Conservation (phyloP, 768 basidiomycete genomes). For the Lyophyllum atratum region DNA sequence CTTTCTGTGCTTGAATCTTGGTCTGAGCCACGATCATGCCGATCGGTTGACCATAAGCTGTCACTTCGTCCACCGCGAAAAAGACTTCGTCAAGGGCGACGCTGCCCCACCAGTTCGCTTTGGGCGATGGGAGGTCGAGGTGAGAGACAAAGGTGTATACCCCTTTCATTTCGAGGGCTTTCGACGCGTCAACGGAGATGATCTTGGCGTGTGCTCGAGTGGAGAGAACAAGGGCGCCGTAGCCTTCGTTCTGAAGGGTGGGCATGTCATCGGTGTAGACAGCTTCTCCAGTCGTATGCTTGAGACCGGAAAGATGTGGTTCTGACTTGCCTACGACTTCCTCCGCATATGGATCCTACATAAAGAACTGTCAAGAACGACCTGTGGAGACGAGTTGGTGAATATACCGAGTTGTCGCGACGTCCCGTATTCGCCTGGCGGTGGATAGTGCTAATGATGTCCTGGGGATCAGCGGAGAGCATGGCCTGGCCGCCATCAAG, state of each 20-base stretch:
- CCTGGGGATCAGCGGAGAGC: not conserved
- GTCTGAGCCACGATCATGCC: constrained; percentile 16
- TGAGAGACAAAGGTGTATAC: constrained; percentile 13
- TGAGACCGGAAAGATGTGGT: constrained; percentile 18
- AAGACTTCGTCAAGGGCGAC: constrained; percentile 15
- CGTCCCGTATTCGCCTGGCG: constrained; percentile 8
- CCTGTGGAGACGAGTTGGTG: not conserved
- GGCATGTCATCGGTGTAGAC: constrained; percentile 19
- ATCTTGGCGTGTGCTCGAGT: constrained; percentile 13
- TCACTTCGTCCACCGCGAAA: constrained; percentile 15
- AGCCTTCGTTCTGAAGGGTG: constrained; percentile 8
- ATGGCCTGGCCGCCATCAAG: not conserved
- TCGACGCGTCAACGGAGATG: constrained; percentile 11
- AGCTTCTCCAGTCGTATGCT: constrained; percentile 16
- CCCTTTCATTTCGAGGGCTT: constrained; percentile 14
- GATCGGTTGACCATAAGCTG: constrained; percentile 13
- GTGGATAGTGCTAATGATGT: constrained; percentile 14
- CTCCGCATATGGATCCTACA: constrained; percentile 18
- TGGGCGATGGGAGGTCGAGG: constrained; percentile 12
- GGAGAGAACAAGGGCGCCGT: constrained; percentile 16
- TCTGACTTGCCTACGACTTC: constrained; percentile 17
- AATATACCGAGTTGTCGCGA: constrained; percentile 14
- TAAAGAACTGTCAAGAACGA: not conserved
- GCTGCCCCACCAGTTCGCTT: constrained; percentile 16
- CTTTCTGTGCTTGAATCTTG: constrained; percentile 14